Conservation (phyloP, 2,329 filamentous ascomycete species). For the Pezicula neosporulosa region DNA sequence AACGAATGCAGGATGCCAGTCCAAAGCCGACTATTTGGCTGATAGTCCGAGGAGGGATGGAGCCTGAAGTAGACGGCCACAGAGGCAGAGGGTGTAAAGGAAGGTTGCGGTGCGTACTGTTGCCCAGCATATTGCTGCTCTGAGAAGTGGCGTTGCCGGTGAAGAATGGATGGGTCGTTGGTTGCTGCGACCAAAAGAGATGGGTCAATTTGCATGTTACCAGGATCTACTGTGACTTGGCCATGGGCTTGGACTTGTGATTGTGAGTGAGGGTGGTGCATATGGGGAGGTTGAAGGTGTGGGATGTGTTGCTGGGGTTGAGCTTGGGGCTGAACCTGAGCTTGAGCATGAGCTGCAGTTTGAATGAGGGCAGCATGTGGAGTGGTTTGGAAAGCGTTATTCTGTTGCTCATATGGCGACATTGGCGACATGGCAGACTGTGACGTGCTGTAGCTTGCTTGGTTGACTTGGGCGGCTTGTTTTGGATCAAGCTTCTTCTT, state of each 20-base stretch:
- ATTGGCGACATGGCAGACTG: conserved; percentile 11
- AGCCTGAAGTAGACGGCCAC: conserved; percentile 68
- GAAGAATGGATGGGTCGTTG: conserved; percentile 29
- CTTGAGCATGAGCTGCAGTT: conserved; percentile 26
- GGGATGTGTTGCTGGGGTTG: conserved; percentile 15
- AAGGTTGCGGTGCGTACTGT: conserved; percentile 33
- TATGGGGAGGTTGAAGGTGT: conserved; percentile 9
- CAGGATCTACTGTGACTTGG: conserved; percentile 32
- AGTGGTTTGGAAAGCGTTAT: conserved; percentile 16
- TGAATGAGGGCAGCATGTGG: conserved; percentile 22
- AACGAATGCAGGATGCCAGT: conserved; percentile 54
- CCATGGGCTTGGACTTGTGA: conserved; percentile 11
- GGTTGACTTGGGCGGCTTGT: conserved; percentile 22
- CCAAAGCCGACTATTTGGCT: conserved; percentile 54
- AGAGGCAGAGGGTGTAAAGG: conserved; percentile 31
- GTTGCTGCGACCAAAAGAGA: conserved; percentile 54
- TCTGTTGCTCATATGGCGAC: conserved; percentile 20
- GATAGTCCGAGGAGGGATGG: conserved; percentile 57
- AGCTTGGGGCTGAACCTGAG: conserved; percentile 20
- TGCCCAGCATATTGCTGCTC: conserved; percentile 26
- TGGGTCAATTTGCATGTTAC: conserved; percentile 60
- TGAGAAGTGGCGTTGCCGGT: conserved; percentile 28
- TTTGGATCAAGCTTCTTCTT: conserved; percentile 31
- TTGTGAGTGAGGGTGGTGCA: conserved; percentile 15
- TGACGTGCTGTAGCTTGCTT: conserved; percentile 25